A percentile compares a stretch with the other conserved stretches of the same genome.
phyloP scores from a whole-genome alignment of 768 basidiomycete species.

The Trametes cingulata region DNA sequence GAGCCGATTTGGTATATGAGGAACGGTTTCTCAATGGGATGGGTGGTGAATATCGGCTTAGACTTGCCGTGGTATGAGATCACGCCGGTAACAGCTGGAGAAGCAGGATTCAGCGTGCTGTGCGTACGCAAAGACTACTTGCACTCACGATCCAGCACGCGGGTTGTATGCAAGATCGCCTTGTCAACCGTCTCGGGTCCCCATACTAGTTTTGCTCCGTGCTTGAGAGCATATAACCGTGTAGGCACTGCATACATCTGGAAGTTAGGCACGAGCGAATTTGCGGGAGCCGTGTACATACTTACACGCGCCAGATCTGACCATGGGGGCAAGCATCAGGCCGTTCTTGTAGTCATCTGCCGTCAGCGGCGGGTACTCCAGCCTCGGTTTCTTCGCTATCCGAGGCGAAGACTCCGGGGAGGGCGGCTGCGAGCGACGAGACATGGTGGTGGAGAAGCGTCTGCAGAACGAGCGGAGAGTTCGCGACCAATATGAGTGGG shows the following conservation, averaged over 20 bases:
- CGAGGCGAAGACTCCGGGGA: constrained; percentile 47
- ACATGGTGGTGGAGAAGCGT: constrained; percentile 39
- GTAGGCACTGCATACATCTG: constrained; percentile 65
- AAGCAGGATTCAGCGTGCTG: constrained; percentile 4
- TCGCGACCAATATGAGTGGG: neutral
- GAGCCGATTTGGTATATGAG: constrained; percentile 97
- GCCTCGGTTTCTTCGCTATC: constrained; percentile 51
- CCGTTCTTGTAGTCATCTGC: constrained; percentile 83
- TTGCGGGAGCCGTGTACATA: constrained; percentile 18
- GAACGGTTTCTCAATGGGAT: constrained; percentile 92
- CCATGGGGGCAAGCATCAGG: constrained; percentile 97
- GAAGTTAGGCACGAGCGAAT: constrained; percentile 6
- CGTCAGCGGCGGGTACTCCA: constrained; percentile 53
- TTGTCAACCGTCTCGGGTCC: constrained; percentile 96
- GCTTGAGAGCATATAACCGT: constrained; percentile 82
- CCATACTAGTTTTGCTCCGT: constrained; percentile 95
- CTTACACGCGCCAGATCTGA: constrained; percentile 87
- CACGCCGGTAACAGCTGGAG: constrained; percentile 79
- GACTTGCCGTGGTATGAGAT: constrained; percentile 84
- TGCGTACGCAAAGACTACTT: neutral
- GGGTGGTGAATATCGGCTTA: constrained; percentile 86
- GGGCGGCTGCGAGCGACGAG: constrained; percentile 50
- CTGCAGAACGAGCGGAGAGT: constrained; percentile 1
- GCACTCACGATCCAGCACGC: constrained; percentile 77
- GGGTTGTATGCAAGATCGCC: constrained; percentile 83